A percentile compares a stretch with the other conserved stretches of the same genome.
These are phyloP conservation scores for Fusarium nisikadoi DNA, from an alignment of 2,329 filamentous ascomycete species.

Conservation along the genomic window DNA sequence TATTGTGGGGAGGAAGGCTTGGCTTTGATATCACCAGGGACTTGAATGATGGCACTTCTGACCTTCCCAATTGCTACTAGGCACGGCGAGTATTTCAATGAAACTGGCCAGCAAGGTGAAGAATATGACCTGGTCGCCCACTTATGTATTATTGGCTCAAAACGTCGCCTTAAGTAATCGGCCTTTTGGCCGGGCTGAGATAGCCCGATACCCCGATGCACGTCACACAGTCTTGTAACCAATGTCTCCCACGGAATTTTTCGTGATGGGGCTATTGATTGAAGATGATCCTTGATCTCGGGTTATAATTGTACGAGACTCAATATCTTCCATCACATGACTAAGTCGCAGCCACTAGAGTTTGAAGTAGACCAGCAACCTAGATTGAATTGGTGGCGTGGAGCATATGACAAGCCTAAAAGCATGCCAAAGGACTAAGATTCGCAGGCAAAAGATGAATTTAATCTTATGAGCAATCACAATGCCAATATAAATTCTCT, in stretches of 20 bases:
- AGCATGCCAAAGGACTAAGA: not conserved
- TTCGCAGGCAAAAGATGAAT: not conserved
- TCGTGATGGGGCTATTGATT: not conserved
- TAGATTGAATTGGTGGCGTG: not conserved
- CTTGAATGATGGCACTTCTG: not conserved
- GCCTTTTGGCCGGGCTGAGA: not conserved
- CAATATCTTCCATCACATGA: not conserved
- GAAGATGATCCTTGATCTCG: rapidly evolving
- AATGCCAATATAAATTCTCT: rapidly evolving
- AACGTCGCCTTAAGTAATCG: not conserved
- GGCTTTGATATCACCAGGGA: not conserved
- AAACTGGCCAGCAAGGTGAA: not conserved
- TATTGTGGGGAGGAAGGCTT: not conserved
- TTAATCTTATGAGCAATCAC: rapidly evolving
- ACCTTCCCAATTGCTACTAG: slow-evolving; percentile 1
- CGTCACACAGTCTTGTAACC: not conserved
- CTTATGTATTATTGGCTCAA: not conserved
- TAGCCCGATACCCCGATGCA: slow-evolving; percentile 8
- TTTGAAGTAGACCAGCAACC: not conserved
- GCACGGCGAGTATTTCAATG: too few relatives aligned
- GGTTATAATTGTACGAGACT: not conserved
- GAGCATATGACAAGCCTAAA: not conserved
- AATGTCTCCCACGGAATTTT: rapidly evolving
- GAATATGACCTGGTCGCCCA: rapidly evolving
- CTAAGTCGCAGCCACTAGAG: not conserved